Evolutionary conservation across 805 yeast genomes (phyloP).

Genomic region (Wickerhamomyces bovis): DNA sequence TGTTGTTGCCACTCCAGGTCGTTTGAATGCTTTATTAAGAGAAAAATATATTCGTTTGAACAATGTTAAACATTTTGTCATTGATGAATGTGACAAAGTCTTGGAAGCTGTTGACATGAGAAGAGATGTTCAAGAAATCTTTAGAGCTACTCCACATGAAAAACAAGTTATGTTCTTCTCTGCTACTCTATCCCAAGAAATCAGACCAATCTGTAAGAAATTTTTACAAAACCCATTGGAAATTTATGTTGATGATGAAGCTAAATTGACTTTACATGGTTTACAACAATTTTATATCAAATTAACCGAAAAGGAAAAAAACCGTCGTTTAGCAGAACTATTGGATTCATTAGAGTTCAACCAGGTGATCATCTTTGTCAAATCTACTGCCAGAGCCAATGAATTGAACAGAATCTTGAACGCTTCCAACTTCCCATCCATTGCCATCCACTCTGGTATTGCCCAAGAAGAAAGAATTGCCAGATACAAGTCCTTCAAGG

Average conservation of each 20-base stretch:
- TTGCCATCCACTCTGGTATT: slow-evolving; percentile 92
- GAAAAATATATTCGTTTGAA: slow-evolving; percentile 83
- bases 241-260: slow-evolving; percentile 95
- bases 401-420: slow-evolving; percentile 83
- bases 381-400: slow-evolving; percentile 85
- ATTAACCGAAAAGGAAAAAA: slow-evolving; percentile 85
- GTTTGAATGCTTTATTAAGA: slow-evolving; percentile 88
- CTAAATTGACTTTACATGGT: slow-evolving; percentile 95
- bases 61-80: slow-evolving; percentile 88
- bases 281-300: slow-evolving; percentile 94
- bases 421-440: slow-evolving; percentile 94
- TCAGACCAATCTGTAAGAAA: slow-evolving; percentile 94
- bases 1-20: slow-evolving; percentile 97
- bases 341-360: slow-evolving; percentile 93
- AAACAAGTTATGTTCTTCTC: slow-evolving; percentile 99
- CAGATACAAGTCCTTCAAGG: slow-evolving; percentile 92
- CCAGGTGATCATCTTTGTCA: slow-evolving; percentile 96
- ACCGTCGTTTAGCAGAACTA: slow-evolving; percentile 85
- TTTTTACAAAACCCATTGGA: slow-evolving; percentile 98
- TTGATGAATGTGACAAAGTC: slow-evolving; percentile 98
- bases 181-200: slow-evolving; percentile 90
- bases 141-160: slow-evolving; percentile 96
- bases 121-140: slow-evolving; percentile 96
- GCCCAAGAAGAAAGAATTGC: slow-evolving; percentile 98
- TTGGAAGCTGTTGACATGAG: slow-evolving; percentile 91